Evolutionary conservation across 768 basidiomycete species (phyloP), one percentile per base, ranked within the genome.

Genomic region (Bullera alba): DNA sequence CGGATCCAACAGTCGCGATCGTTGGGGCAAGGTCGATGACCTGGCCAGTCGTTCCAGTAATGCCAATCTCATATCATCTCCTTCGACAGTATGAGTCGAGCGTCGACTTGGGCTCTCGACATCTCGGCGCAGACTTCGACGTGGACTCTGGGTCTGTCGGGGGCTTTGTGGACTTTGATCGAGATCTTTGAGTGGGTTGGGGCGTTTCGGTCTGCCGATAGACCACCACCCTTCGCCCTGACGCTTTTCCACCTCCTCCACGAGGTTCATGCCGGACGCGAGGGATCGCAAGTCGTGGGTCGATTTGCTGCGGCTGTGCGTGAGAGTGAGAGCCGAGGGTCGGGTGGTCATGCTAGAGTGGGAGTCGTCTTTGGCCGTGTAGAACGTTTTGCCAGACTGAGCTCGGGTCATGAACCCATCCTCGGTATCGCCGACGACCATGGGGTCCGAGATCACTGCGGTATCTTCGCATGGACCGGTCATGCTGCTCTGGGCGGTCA

Each of bases 171-270:
- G 19, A 39, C n/a, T n/a, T n/a, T n/a, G n/a, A n/a, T n/a, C n/a
- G n/a, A n/a, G n/a, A n/a, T n/a, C n/a, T n/a, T n/a, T n/a, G n/a
- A n/a, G n/a, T n/a, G 37, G 37, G 37, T 10, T 39, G 12, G 17
- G 37, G 36, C 22, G 28, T 42, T 25, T 36, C 38, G 36, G 22
- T 25, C 14, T 48, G 37, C 36, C 44, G 25, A 48, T 39, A n/a
- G 62, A 64, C 58, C 58, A 64, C 62, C 62, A 64, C 2, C 62
- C 62, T n/a, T 47, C 42, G 2, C 62, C 62, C 47, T 64, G 58
- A 5, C 50, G 45, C 28, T 48, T 51, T 30, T 64, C 58, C 17
- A 45, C 26, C 15, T 54, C 42, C 25, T 64, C 58, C 2, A 64
- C 50, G 16, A 64, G 48, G 44, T 57, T 60, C 26, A 49, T 57